These are phyloP conservation scores for Trichophyton benhamiae DNA, from an alignment of 2,329 filamentous ascomycete species.

Conservation along the genomic window DNA sequence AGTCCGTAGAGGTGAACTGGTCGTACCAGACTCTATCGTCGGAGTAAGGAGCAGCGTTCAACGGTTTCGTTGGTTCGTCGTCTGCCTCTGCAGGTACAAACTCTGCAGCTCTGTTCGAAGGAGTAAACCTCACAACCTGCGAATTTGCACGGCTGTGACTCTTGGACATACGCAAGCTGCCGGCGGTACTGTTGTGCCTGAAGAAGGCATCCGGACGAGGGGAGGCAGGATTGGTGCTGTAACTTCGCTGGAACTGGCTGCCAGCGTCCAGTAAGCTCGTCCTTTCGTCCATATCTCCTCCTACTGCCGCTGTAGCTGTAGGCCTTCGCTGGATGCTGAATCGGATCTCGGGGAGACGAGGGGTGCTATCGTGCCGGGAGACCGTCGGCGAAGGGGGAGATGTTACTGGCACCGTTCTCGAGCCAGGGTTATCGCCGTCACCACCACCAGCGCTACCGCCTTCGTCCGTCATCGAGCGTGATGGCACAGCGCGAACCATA, in stretches of 20 bases:
- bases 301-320: too few species aligned
- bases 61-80: conserved; percentile 38
- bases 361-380: conserved; percentile 6
- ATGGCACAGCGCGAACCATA: conserved; percentile 10
- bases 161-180: conserved; percentile 28
- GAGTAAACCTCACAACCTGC: conserved; percentile 45
- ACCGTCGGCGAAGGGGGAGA: conserved; percentile 12
- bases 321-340: conserved; percentile 8
- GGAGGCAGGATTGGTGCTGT: conserved; percentile 25
- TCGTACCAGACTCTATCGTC: conserved; percentile 97
- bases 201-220: conserved; percentile 24
- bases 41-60: conserved; percentile 51
- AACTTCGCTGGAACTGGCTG: conserved; percentile 20
- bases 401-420: conserved; percentile 10
- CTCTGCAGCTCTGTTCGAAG: conserved; percentile 49
- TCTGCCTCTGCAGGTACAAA: conserved; percentile 46
- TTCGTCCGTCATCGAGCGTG: neutral
- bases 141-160: conserved; percentile 41
- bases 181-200: conserved; percentile 24
- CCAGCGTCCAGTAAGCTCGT: conserved; percentile 24
- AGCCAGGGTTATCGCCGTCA: conserved; percentile 5
- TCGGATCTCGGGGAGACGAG: conserved; percentile 13
- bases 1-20: conserved; percentile 94
- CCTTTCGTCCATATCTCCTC: conserved; percentile 19
- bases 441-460: neutral